Base-by-base conservation (phyloP, 176 grass and related monocot species). In the Pontederia paniculata region DNA sequence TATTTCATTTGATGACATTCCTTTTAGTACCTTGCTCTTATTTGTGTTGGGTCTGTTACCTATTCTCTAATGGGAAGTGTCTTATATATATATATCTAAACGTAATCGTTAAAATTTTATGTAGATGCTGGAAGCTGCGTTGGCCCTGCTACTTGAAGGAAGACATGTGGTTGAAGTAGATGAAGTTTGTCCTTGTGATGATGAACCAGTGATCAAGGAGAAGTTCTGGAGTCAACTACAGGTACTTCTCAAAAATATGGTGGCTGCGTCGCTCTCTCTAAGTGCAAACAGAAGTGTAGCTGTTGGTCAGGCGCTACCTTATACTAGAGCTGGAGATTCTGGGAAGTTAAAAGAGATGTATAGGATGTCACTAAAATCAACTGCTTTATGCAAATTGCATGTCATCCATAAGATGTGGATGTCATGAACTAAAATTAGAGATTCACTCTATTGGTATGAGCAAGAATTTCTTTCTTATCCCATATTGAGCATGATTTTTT, bases 211-310 rank as follows among this genome's bases (percentile, higher is more conserved):
- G 18, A 81, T 91, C 60, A 77, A 82, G 16, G 63, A 75, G 0
- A 98, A 91, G 52, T 88, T 91, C 53, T 98, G 75, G 83, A 84
- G 61, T 65, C 86, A 88, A 72, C 56, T 98, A 65, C 93, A 77
- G 65, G 50, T 57, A 60, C 73, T 98, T 17, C 70, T 98, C 45
- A 98, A 88, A 76, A 78, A 56, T 72, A 91, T 98, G 77, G 11
- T 91, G 9, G 66, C 76, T 0, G 49, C 70, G 43, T 67, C 74
- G 0, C 74, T 78, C 5, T 78, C 70, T 2, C 57, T 45, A 21
- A 72, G 51, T 46, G 14, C 79, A 47, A 73, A 50, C 41, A 80
- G 64, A 67, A 45, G 66, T 19, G 69, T 68, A 72, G 73, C 75
- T n/a, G 71, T 63, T 25, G 57, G 66, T 55, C 80, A 76, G 59